Evolutionary conservation across 2,329 filamentous ascomycete genomes (phyloP).

Genomic region (Boeremia lycopersici): DNA sequence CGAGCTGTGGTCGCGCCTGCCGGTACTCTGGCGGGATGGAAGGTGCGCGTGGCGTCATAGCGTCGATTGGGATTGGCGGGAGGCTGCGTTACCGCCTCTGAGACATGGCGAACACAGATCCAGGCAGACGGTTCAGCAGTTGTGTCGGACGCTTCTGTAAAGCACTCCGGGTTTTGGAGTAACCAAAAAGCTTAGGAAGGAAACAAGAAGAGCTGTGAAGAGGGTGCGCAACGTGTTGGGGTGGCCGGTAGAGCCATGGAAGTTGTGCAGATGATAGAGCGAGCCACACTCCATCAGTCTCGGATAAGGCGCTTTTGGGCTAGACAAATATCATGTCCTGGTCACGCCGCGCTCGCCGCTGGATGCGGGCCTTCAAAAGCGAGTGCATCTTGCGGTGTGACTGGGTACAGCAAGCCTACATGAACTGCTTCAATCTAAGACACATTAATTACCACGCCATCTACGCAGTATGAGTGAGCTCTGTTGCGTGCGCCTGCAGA

Average conservation of each 20-base stretch:
- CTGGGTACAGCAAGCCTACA: not conserved
- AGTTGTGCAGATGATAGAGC: constrained; percentile 11
- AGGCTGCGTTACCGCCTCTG: constrained; percentile 8
- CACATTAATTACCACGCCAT: not conserved
- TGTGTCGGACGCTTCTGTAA: not conserved
- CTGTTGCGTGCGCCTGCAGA: not conserved
- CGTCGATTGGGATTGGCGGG: constrained; percentile 31
- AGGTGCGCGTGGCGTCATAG: constrained; percentile 38
- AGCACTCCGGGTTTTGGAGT: not conserved
- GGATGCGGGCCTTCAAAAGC: constrained; percentile 6
- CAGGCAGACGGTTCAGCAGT: not conserved
- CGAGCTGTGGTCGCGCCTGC: constrained; percentile 32
- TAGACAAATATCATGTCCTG: constrained; percentile 10
- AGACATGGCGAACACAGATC: constrained; percentile 13
- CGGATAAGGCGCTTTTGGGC: constrained; percentile 15
- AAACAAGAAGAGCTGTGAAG: not conserved
- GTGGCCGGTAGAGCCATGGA: constrained; percentile 10
- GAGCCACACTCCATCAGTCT: constrained; percentile 18
- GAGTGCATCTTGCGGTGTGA: constrained; percentile 15
- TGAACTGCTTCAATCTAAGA: not conserved
- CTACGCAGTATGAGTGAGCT: not conserved
- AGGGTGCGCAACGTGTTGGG: constrained; percentile 3
- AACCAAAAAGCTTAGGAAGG: not conserved
- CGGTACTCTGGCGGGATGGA: constrained; percentile 22
- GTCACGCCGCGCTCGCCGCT: constrained; percentile 17